These are phyloP conservation scores for Cucumis melo DNA, from an alignment of 306 rosid genomes.

Conservation along the genomic window DNA sequence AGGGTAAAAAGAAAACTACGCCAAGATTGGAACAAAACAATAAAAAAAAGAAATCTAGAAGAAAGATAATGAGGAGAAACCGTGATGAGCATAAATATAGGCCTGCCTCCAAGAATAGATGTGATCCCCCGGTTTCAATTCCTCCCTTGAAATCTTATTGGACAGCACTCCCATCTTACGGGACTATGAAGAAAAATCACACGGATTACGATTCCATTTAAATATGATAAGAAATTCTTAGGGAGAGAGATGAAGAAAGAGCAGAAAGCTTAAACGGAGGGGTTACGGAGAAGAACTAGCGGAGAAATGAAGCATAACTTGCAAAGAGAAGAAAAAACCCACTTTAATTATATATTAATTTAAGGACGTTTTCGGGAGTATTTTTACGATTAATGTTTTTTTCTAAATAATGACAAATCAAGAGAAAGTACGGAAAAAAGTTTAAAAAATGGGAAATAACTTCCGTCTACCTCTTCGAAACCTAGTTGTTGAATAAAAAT, in stretches of 20 bases:
- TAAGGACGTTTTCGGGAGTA: no score
- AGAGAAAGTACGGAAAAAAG: no score
- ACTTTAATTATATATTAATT: no score
- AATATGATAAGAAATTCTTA: not conserved
- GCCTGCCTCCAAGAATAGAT: conserved; percentile 70
- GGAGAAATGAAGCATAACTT: not conserved
- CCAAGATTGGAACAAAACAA: not conserved
- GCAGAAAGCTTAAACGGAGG: not conserved
- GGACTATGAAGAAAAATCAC: not conserved
- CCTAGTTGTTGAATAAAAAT: no score
- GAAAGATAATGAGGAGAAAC: conserved; percentile 16
- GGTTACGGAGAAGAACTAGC: not conserved
- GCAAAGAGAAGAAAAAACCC: no score
- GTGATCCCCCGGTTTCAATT: conserved; percentile 57
- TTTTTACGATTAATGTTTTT: no score
- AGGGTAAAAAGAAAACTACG: not conserved
- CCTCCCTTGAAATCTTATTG: conserved; percentile 31
- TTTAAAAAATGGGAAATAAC: no score
- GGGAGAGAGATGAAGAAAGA: not conserved
- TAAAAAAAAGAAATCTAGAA: not conserved
- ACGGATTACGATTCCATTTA: not conserved
- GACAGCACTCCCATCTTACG: conserved; percentile 45
- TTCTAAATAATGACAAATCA: no score
- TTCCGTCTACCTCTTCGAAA: no score
- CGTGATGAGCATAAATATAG: conserved; percentile 66